A percentile compares a stretch with the other conserved stretches of the same genome.
Conservation (phyloP, 345 rosid species). For the Citrus inodora region DNA sequence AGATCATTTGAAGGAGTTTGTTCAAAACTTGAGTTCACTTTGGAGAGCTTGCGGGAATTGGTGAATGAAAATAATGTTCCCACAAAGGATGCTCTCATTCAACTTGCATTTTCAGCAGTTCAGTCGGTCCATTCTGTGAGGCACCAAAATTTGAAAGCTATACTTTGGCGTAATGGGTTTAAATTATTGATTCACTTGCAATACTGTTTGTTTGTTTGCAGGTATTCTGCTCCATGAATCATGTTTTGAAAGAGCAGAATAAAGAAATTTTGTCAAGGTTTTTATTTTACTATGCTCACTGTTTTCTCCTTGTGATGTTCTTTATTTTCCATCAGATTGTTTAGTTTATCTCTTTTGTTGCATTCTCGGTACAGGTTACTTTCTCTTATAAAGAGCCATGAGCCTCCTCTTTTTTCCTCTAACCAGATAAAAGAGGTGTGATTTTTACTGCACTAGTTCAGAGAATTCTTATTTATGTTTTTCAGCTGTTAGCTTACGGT, state of each 20-base stretch:
- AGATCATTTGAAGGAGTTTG: conserved; percentile 73
- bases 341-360: conserved; percentile 9
- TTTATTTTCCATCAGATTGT: not conserved
- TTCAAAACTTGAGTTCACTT: conserved; percentile 47
- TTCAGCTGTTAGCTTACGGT: conserved; percentile 3
- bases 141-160: not conserved
- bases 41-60: conserved; percentile 62
- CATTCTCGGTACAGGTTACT: conserved; percentile 53
- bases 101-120: conserved; percentile 50
- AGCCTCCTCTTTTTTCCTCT: conserved; percentile 47
- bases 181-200: not conserved
- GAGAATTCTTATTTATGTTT: not conserved
- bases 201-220: conserved; percentile 33
- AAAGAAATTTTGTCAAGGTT: conserved; percentile 63
- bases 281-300: not conserved
- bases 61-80: conserved; percentile 31
- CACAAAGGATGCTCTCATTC: conserved; percentile 42
- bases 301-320: not conserved
- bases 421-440: conserved; percentile 68
- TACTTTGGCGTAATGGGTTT: not conserved
- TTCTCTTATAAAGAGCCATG: conserved; percentile 41
- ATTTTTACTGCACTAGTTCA: conserved; percentile 3
- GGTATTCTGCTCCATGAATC: conserved; percentile 62
- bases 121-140: conserved; percentile 62
- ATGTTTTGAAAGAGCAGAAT: conserved; percentile 45